phyloP scores from a whole-genome alignment of 441 rosid species.

The Aquilaria agallochum region DNA sequence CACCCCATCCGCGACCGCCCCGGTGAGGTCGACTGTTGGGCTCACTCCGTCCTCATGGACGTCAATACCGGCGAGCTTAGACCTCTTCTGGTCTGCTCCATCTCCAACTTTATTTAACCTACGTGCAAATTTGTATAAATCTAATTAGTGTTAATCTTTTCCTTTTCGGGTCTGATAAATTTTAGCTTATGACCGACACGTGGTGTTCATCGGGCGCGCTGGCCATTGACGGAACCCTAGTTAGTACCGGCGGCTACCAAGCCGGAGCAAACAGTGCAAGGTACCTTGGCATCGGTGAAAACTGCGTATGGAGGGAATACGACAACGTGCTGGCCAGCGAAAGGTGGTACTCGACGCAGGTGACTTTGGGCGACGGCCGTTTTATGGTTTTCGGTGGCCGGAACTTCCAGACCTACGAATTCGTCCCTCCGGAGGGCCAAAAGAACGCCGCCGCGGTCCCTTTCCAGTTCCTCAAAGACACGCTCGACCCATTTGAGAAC shows the following conservation, averaged over 20 bases:
- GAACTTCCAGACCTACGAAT: conserved; percentile 46
- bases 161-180: not conserved
- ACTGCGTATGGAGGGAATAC: conserved; percentile 49
- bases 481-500: conserved; percentile 51
- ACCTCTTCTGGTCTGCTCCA: conserved; percentile 38
- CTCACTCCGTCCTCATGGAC: conserved; percentile 57
- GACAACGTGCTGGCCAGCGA: conserved; percentile 36
- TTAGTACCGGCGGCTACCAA: conserved; percentile 52
- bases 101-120: not conserved
- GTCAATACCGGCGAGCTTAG: conserved; percentile 28
- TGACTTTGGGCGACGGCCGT: conserved; percentile 39
- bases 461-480: conserved; percentile 29
- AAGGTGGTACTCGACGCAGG: conserved; percentile 73
- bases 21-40: conserved; percentile 47
- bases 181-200: conserved; percentile 45
- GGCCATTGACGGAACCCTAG: conserved; percentile 37
- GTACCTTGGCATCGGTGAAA: conserved; percentile 21
- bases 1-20: conserved; percentile 28
- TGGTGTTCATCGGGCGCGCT: conserved; percentile 81
- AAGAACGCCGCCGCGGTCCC: not conserved
- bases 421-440: conserved; percentile 39
- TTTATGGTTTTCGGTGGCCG: conserved; percentile 65
- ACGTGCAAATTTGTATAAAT: not conserved
- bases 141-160: not conserved
- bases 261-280: conserved; percentile 47